phyloP scores from a whole-genome alignment of 441 rosid species.

The Erodium trifolium region DNA sequence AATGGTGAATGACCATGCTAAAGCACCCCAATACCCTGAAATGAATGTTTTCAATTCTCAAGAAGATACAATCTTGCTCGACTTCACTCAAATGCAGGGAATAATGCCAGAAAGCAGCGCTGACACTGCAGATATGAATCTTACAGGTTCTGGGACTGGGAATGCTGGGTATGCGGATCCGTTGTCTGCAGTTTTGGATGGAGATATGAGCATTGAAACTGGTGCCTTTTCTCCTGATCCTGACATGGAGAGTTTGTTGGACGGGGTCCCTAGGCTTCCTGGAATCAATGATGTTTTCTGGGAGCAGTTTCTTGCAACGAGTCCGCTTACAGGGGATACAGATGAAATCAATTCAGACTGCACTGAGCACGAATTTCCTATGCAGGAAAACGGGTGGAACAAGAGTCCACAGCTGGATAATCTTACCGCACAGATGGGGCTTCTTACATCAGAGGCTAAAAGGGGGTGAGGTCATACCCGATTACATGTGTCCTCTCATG shows the following conservation, averaged over 20 bases:
- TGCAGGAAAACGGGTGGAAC: conserved; percentile 28
- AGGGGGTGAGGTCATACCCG: conserved; percentile 23
- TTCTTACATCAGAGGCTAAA: conserved; percentile 36
- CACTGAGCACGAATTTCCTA: conserved; percentile 27
- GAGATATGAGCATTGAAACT: conserved; percentile 21
- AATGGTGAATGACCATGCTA: conserved; percentile 13
- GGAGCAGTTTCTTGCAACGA: conserved; percentile 49
- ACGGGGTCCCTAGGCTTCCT: conserved; percentile 36
- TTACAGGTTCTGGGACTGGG: conserved; percentile 26
- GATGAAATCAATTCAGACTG: conserved; percentile 38
- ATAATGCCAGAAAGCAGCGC: conserved; percentile 21
- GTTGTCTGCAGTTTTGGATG: conserved; percentile 28
- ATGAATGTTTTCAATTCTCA: conserved; percentile 19
- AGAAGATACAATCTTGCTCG: conserved; percentile 26
- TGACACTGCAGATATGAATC: conserved; percentile 28
- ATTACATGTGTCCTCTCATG: background rate
- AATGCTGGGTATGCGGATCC: conserved; percentile 36
- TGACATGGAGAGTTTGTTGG: conserved; percentile 29
- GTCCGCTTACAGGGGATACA: conserved; percentile 29
- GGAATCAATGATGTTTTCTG: conserved; percentile 45
- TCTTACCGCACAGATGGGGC: conserved; percentile 48
- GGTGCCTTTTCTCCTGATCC: conserved; percentile 29
- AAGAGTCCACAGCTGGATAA: conserved; percentile 34
- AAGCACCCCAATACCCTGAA: conserved; percentile 13
- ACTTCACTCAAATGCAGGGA: conserved; percentile 24